Evolutionary conservation across 768 basidiomycete species (phyloP).

Genomic region (Tylopilus felleus): DNA sequence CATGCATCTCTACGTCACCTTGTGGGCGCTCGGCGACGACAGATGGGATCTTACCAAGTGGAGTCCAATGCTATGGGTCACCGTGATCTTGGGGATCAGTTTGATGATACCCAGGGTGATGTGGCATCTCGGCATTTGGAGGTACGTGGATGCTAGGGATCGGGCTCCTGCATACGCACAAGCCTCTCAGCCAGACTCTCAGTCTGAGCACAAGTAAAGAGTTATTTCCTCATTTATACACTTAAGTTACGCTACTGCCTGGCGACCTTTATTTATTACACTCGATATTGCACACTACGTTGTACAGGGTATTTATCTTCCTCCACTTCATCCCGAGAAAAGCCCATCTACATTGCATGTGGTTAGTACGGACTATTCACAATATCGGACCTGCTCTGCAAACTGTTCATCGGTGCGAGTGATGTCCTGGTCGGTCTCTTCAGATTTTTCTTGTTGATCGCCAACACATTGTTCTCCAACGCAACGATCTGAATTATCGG

Average conservation of each 20-base stretch:
- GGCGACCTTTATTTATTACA: not conserved
- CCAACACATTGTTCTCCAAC: slow-evolving; percentile 87
- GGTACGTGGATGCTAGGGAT: slow-evolving; percentile 69
- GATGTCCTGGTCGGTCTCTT: slow-evolving; percentile 78
- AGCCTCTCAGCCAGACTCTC: not conserved
- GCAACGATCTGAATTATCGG: slow-evolving; percentile 76
- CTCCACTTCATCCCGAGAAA: not conserved
- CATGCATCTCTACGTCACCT: slow-evolving; percentile 59
- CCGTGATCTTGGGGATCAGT: slow-evolving; percentile 57
- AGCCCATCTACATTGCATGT: not conserved
- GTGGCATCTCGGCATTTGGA: slow-evolving; percentile 74
- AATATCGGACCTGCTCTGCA: slow-evolving; percentile 56
- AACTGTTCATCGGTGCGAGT: slow-evolving; percentile 44
- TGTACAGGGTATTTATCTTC: slow-evolving; percentile 18
- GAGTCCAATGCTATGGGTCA: slow-evolving; percentile 70
- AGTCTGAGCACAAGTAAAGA: slow-evolving; percentile 12
- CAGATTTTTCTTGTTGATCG: slow-evolving; percentile 91
- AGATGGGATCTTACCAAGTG: slow-evolving; percentile 59
- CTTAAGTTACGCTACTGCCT: slow-evolving; percentile 7
- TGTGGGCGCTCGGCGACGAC: slow-evolving; percentile 75
- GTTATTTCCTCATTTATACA: slow-evolving; percentile 23
- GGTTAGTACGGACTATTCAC: slow-evolving; percentile 63
- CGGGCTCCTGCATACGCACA: slow-evolving; percentile 19
- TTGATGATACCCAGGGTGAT: slow-evolving; percentile 66
- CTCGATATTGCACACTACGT: not conserved